Evolutionary conservation across 2,329 filamentous ascomycete species (phyloP), one percentile per base, ranked within the genome.

Genomic region (Furcasterigmium furcatum): DNA sequence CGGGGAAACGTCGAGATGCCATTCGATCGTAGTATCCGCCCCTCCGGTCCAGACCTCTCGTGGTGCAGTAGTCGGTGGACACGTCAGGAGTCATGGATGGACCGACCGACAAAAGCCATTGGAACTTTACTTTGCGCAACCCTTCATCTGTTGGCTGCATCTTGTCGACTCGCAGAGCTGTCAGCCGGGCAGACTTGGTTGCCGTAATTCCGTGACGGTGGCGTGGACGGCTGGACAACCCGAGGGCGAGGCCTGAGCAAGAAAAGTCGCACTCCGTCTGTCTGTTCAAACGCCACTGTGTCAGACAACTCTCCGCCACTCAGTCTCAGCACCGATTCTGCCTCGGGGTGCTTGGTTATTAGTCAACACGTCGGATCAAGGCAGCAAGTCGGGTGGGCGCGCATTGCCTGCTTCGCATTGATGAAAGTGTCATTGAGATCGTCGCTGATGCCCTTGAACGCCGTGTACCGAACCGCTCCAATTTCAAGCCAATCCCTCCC

Each of bases 11-110:
- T 7, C 7, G 24, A 27, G 7, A 12, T 27, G 16, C 34, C n/a
- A 19, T 36, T 36, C 34, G 34, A 36, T 36, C 34, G 34, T 16
- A 27, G 7, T 12, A 7, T 7, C 24, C 34, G 34, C 34, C 19
- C 34, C 3, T 19, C 19, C 18, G 34, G 19, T 49, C 43, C 38
- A 24, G 36, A 25, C 21, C 42, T 38, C 25, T 36, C 27, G 43
- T 42, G 47, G 34, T 47, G 47, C 45, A 51, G 44, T 46, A 49
- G 43, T 41, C 25, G 27, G 47, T 38, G 44, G 47, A 25, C 41
- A 36, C 44, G 38, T 34, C 35, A 20, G 29, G 27, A 41, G 24
- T 27, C 19, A 36, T 47, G 40, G 18, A 48, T 39, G 35, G 12
- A 27, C 7, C 24, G 24, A 12, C 24, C 24, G 12, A 27, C 24